phyloP scores from a whole-genome alignment of 768 basidiomycete genomes.

The Suillus subaureus region DNA sequence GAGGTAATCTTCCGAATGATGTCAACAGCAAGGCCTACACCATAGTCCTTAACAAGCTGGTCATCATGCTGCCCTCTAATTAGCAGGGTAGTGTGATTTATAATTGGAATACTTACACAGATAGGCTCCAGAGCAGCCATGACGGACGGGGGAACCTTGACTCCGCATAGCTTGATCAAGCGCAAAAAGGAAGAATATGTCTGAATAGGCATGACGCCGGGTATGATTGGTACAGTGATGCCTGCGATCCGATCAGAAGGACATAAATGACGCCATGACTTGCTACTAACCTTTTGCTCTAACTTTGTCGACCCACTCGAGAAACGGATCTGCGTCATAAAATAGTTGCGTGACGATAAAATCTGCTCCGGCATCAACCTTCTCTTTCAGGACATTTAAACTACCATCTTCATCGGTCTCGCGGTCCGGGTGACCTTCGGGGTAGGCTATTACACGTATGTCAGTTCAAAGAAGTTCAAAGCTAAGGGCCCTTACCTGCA shows the following conservation, averaged over 20 bases:
- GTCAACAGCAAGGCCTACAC: conserved; percentile 80
- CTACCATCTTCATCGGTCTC: conserved; percentile 59
- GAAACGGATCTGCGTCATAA: conserved; percentile 90
- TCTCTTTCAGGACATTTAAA: conserved; percentile 74
- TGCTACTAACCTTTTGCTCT: conserved; percentile 62
- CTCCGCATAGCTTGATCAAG: conserved; percentile 86
- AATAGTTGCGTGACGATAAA: conserved; percentile 97
- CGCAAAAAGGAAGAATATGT: conserved; percentile 93
- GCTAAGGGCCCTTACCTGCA: conserved; percentile 58
- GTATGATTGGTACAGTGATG: conserved; percentile 87
- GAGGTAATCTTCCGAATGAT: conserved; percentile 68
- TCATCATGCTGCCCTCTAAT: conserved; percentile 76
- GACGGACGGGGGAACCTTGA: conserved; percentile 69
- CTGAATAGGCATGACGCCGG: conserved; percentile 98
- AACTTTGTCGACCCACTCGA: conserved; percentile 75
- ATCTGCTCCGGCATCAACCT: conserved; percentile 93
- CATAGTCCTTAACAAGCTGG: conserved; percentile 91
- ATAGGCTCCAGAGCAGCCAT: conserved; percentile 72
- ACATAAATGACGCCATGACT: neutral
- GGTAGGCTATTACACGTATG: conserved; percentile 64
- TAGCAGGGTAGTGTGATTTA: neutral
- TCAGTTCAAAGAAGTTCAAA: neutral
- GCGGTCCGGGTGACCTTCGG: conserved; percentile 82
- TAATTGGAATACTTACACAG: conserved; percentile 50
- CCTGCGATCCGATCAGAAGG: conserved; percentile 49